phyloP scores from a whole-genome alignment of 176 grass and related monocot genomes.

The Neostapfia colusana region DNA sequence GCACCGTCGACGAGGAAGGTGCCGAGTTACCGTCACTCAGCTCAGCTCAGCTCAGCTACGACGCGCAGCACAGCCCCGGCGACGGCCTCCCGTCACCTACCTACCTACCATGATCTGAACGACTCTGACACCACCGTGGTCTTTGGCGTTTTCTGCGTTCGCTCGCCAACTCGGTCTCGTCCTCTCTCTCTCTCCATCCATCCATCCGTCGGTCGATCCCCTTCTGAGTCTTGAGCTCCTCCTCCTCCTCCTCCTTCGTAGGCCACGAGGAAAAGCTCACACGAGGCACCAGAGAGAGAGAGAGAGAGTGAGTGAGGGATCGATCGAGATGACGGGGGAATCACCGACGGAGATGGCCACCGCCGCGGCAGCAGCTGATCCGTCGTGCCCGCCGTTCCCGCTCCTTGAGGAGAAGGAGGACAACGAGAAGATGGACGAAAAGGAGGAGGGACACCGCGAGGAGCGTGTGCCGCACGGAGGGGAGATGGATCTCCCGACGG shows the following conservation, averaged over 20 bases:
- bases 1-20: background rate
- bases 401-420: background rate
- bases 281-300: background rate
- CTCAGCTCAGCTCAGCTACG: no score
- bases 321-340: background rate
- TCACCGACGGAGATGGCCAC: background rate
- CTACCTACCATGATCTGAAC: background rate
- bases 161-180: background rate
- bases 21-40: conserved; percentile 29
- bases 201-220: background rate
- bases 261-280: background rate
- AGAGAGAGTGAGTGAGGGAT: background rate
- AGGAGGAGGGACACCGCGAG: background rate
- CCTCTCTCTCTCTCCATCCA: background rate
- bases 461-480: background rate
- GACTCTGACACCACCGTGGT: background rate
- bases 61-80: background rate
- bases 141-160: background rate
- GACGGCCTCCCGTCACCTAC: conserved; percentile 28
- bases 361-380: background rate
- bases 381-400: conserved; percentile 32
- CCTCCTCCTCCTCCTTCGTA: background rate
- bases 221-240: background rate
- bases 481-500: conserved; percentile 21
- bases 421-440: no score